Base-by-base conservation (phyloP, 2,329 filamentous ascomycete genomes). In the Metarhizium anisopliae region DNA sequence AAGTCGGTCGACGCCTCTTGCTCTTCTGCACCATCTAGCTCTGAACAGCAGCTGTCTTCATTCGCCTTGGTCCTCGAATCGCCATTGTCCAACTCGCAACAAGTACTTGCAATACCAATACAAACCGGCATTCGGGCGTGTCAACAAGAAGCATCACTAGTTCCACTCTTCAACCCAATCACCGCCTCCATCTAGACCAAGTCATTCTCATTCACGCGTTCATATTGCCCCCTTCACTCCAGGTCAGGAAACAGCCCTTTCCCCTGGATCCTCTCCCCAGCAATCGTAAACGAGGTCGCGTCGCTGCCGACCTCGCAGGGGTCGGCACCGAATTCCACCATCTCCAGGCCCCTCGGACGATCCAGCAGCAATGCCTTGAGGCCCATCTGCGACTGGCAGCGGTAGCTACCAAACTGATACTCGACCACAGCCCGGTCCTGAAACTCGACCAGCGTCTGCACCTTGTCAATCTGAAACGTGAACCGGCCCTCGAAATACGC, bases 331-430 rank as follows among this genome's bases (percentile, higher is more conserved):
- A 68, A 73, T 60, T 72, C 70, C 2, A 70, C 71, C 63, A 66
- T 70, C 53, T 71, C 68, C 5, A 73, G 63, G 0, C 70, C 69
- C 2, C 38, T 51, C 0, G 70, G 71, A 1, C 61, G 56, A 11
- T 73, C 67, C 58, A 67, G 68, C 52, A 72, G 67, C 30, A 74
- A 61, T 0, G 71, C 64, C 64, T 71, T 71, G 63, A 72, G 71
- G 1, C 74, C 78, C 53, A 75, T 72, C 66, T 80, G 74, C 0
- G 79, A 72, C 70, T 83, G 80, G 65, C 76, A 79, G 1, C 79
- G 74, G 56, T 74, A 83, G 55, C 78, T 81, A 0, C 77, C 78
- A 59, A 83, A 83, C 11, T 74, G 71, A 60, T 75, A 79, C 68
- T 82, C 79, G 14, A 79, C 59, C 2, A 75, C 69, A 0, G 62